Conservation (phyloP, 768 basidiomycete species). For the Mycena galericulata region DNA sequence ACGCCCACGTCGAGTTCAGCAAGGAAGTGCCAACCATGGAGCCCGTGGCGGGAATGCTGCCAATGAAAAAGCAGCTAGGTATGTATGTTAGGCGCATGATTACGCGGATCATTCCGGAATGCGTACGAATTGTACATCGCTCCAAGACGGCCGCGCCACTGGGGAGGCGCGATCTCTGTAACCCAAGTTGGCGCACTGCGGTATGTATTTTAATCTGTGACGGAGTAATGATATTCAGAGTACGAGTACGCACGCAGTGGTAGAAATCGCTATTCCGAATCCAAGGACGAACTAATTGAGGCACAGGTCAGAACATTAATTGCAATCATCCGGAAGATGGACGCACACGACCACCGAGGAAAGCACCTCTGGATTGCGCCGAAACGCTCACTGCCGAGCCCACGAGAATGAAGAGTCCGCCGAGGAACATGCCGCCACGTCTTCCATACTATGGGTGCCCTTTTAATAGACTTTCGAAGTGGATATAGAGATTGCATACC, state of each 20-base stretch:
- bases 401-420: conserved; percentile 45
- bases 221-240: not conserved
- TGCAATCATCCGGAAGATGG: not conserved
- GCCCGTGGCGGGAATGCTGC: conserved; percentile 41
- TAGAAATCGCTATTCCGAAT: conserved; percentile 59
- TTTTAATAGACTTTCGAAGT: not conserved
- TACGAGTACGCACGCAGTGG: conserved; percentile 45
- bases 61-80: conserved; percentile 35
- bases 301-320: conserved; percentile 46
- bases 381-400: conserved; percentile 40
- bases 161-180: conserved; percentile 43
- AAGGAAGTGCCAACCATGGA: conserved; percentile 53
- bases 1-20: conserved; percentile 64
- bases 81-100: conserved; percentile 33
- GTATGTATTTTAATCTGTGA: not conserved
- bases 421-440: conserved; percentile 48
- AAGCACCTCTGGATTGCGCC: conserved; percentile 41
- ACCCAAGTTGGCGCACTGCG: conserved; percentile 59
- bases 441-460: conserved; percentile 29
- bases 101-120: conserved; percentile 50
- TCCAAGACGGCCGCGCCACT: conserved; percentile 51
- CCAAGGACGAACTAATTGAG: conserved; percentile 54
- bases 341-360: conserved; percentile 40
- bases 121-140: conserved; percentile 62
- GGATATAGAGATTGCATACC: conserved; percentile 21